Percentiles rank a stretch among this genome's conserved stretches.
phyloP scores from a whole-genome alignment of 2,329 filamentous ascomycete species.

The Paraphaeosphaeria minitans region DNA sequence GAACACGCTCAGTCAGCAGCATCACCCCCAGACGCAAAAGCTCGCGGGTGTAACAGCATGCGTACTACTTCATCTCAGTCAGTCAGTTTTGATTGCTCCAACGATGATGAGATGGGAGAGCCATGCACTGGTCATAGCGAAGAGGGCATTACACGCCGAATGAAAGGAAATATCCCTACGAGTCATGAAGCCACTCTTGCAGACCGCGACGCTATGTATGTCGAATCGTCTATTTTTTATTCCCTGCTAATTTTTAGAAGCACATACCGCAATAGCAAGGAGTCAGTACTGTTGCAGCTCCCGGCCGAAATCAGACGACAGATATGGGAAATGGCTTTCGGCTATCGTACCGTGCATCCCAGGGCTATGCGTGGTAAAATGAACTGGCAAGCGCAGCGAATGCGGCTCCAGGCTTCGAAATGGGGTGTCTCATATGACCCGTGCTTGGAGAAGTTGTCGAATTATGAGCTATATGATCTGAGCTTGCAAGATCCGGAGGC shows the following conservation, averaged over 20 bases:
- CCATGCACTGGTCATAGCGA: neutral
- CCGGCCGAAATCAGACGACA: neutral
- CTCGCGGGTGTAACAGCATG: neutral
- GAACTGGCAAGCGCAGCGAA: neutral
- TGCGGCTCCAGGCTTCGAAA: neutral
- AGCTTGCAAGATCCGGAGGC: slow-evolving; percentile 1
- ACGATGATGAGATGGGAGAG: neutral
- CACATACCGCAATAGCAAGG: neutral
- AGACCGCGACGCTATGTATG: slow-evolving; percentile 3
- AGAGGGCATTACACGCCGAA: neutral
- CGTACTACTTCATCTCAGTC: neutral
- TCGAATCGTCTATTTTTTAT: neutral
- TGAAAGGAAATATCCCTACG: neutral
- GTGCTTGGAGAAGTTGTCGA: neutral
- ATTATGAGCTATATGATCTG: neutral
- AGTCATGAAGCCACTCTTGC: no score
- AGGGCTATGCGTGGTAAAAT: neutral
- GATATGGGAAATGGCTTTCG: slow-evolving; percentile 6
- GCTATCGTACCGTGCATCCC: slow-evolving; percentile 5
- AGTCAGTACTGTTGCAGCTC: neutral
- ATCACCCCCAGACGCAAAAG: neutral
- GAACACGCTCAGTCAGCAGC: neutral
- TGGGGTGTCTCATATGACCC: slow-evolving; percentile 8
- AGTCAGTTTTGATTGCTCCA: neutral
- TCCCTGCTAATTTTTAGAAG: neutral